Percentiles rank a stretch among this genome's conserved stretches.
phyloP scores from a whole-genome alignment of 1,284 basidiomycete genomes.

The Porphyrellus sp. region DNA sequence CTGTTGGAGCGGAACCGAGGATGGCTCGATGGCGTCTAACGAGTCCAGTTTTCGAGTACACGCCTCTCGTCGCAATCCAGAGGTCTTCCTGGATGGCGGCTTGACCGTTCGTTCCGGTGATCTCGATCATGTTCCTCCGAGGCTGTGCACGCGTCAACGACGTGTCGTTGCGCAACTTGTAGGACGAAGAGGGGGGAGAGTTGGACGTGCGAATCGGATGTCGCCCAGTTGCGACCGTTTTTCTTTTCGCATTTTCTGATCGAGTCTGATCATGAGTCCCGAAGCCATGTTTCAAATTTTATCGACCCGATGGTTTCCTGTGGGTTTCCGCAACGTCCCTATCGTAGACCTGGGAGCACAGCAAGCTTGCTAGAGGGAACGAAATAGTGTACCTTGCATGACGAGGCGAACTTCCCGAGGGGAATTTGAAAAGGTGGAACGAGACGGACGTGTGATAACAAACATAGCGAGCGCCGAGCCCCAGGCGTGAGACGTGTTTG shows the following conservation, averaged over 20 bases:
- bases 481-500: background rate
- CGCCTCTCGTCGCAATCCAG: no score
- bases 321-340: constrained; percentile 1
- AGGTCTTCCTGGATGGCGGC: background rate
- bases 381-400: background rate
- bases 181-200: constrained; percentile 2
- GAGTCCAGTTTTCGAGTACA: no score
- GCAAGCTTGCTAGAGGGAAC: background rate
- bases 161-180: background rate
- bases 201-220: constrained; percentile 10
- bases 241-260: no score
- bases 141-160: background rate
- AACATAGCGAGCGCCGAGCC: background rate
- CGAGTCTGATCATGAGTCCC: background rate
- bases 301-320: background rate
- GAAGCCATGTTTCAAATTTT: background rate
- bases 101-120: background rate
- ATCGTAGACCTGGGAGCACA: background rate
- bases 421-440: constrained; percentile 2
- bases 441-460: background rate
- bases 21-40: no score
- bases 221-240: background rate
- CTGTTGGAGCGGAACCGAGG: no score
- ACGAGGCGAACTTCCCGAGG: background rate
- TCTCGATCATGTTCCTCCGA: background rate